Evolutionary conservation across 352 stramenopile genomes (phyloP), one percentile per base, ranked within the genome.

Genomic region (Elongisporangium senticosum): DNA sequence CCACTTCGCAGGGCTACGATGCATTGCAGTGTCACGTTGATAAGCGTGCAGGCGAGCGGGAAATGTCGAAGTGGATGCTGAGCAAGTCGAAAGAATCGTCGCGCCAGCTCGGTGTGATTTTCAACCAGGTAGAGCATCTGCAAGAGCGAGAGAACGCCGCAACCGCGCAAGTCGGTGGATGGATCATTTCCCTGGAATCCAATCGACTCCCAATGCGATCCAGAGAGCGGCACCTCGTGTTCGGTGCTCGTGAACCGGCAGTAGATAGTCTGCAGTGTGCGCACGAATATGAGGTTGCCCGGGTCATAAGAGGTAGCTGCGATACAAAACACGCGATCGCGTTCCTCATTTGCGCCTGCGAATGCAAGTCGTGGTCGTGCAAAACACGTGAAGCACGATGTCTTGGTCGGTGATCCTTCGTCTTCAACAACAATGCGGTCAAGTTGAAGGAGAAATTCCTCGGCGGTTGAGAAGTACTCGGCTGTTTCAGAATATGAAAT

Each of bases 141-240:
- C 37, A 97, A 68, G 23, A 97, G 62, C 39, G 86, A 87, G 7
- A 97, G 70, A 24, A 96, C 77, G 26, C 90, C 86, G 33, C 86
- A 91, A 19, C 83, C 84, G 23, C 89, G 83, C 21, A 97, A 67
- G 59, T 97, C 90, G 1, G 87, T 97, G 1, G 87, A 77, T 5
- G 90, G 90, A 58, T 97, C 89, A 7, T 53, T 78, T 22, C 89
- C 90, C 60, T 97, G 90, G 58, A 97, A 97, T 15, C 90, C 90
- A 26, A 97, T 83, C 8, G 74, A 68, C 62, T 96, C 87, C 90
- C 89, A 97, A 61, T 96, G 86, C 14, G 63, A 59, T 15, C 86
- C 86, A 3, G 78, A 78, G 10, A 89, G 71, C 17, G 71, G 58
- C 26, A 85, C 70, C 13, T 84, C 72, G 11, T 62, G 59, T 11